Conservation (phyloP, 768 basidiomycete genomes). For the Suillus occidentalis region DNA sequence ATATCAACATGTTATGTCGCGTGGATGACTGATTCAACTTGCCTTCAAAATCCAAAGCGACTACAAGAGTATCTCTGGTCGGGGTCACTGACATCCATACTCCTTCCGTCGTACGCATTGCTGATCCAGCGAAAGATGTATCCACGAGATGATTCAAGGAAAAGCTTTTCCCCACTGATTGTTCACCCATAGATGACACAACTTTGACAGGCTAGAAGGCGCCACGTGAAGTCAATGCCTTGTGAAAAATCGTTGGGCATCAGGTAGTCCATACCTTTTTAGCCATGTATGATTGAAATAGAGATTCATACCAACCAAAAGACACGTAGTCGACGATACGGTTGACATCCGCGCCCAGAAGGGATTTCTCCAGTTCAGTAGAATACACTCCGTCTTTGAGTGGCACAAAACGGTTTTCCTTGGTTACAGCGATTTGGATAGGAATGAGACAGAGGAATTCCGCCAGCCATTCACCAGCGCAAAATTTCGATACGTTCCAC, state of each 20-base stretch:
- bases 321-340: slow-evolving; percentile 54
- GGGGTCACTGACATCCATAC: slow-evolving; percentile 71
- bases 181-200: slow-evolving; percentile 69
- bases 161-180: slow-evolving; percentile 64
- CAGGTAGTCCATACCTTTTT: slow-evolving; percentile 39
- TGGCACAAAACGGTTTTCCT: slow-evolving; percentile 61
- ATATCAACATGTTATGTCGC: slow-evolving; percentile 6
- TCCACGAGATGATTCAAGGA: slow-evolving; percentile 60
- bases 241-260: not conserved
- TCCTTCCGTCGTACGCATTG: slow-evolving; percentile 65
- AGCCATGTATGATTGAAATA: slow-evolving; percentile 63
- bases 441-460: slow-evolving; percentile 63
- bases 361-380: slow-evolving; percentile 45
- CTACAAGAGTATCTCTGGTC: slow-evolving; percentile 50
- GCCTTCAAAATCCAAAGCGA: slow-evolving; percentile 69
- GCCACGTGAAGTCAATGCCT: not conserved
- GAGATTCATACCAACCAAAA: slow-evolving; percentile 65
- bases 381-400: slow-evolving; percentile 59
- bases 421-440: slow-evolving; percentile 59
- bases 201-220: slow-evolving; percentile 54
- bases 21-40: not conserved
- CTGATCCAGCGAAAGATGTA: slow-evolving; percentile 64
- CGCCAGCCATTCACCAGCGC: slow-evolving; percentile 61
- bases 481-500: slow-evolving; percentile 40
- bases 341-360: slow-evolving; percentile 59